A percentile compares a stretch with the other conserved stretches of the same genome.
Evolutionary conservation across 1,284 basidiomycete species (phyloP).

Genomic region (Papiliotrema flavescens): DNA sequence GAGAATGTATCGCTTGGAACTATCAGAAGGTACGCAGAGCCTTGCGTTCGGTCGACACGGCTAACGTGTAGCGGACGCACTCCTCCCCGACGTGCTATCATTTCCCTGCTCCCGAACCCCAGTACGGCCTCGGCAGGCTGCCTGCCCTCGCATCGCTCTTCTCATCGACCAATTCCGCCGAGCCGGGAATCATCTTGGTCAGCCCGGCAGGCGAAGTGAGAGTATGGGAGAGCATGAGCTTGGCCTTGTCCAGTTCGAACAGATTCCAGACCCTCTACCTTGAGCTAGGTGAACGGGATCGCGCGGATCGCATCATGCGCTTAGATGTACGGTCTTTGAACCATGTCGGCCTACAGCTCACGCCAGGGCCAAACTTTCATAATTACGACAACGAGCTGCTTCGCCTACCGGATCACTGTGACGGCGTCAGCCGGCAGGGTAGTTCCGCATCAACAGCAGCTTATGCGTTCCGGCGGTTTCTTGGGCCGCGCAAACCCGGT

Average conservation of each 20-base stretch:
- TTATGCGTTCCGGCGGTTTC: conserved; percentile 42
- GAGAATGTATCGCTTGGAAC: conserved; percentile 49
- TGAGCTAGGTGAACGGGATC: conserved; percentile 36
- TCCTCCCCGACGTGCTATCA: conserved; percentile 39
- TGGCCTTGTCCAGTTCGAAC: conserved; percentile 44
- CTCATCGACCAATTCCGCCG: conserved; percentile 28
- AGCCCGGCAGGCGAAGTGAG: conserved; percentile 44
- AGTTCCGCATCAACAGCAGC: conserved; percentile 24
- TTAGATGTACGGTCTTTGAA: conserved; percentile 27
- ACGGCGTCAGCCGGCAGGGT: conserved; percentile 35
- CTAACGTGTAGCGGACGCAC: conserved; percentile 29
- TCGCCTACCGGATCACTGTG: conserved; percentile 41
- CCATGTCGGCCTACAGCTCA: not conserved
- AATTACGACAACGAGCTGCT: conserved; percentile 42
- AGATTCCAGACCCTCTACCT: conserved; percentile 28
- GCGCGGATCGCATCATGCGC: conserved; percentile 38
- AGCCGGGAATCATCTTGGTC: conserved; percentile 50
- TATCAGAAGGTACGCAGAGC: conserved; percentile 38
- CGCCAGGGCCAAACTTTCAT: conserved; percentile 35
- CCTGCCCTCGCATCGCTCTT: conserved; percentile 38
- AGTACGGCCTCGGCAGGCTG: conserved; percentile 26
- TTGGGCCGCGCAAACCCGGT: conserved; percentile 34
- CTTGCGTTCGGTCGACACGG: not conserved
- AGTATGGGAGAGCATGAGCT: conserved; percentile 49
- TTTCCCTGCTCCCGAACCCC: conserved; percentile 35